phyloP scores from a whole-genome alignment of 2,329 filamentous ascomycete species.

The Huntiella decipiens region DNA sequence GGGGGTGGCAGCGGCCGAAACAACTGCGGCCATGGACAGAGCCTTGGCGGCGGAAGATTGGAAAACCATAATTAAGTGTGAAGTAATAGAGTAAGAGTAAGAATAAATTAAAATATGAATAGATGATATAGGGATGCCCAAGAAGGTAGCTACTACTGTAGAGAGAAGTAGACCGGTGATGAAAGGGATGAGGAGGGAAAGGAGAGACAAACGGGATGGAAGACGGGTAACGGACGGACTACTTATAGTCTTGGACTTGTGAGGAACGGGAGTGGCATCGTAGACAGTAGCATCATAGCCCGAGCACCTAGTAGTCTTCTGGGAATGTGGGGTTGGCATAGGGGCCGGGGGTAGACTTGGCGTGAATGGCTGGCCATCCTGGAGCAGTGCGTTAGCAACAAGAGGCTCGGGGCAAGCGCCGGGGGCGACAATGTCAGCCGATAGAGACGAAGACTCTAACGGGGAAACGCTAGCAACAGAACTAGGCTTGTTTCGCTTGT shows the following conservation, averaged over 20 bases:
- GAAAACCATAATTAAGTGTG: constrained; percentile 5
- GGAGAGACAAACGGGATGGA: not conserved
- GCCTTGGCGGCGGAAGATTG: constrained; percentile 2
- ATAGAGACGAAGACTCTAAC: too few relatives aligned
- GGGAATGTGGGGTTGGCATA: not conserved
- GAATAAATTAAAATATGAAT: not conserved
- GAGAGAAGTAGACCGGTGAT: not conserved
- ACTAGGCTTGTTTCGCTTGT: too few relatives aligned
- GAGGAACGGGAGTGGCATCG: too few relatives aligned
- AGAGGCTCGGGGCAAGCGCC: too few relatives aligned
- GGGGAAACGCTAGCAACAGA: too few relatives aligned
- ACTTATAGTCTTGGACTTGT: not conserved
- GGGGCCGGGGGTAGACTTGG: not conserved
- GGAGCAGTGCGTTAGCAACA: too few relatives aligned
- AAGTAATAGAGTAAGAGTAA: not conserved
- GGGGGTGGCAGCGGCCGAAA: not conserved
- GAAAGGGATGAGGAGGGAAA: constrained; percentile 1
- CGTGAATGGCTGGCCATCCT: not conserved
- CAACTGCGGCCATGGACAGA: constrained; percentile 5
- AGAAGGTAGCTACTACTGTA: not conserved
- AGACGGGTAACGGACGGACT: not conserved
- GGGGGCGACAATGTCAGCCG: too few relatives aligned
- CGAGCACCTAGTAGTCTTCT: too few relatives aligned
- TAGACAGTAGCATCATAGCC: too few relatives aligned
- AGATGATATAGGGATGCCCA: not conserved